Evolutionary conservation across 176 grass and related monocot genomes (phyloP), one percentile per base, ranked within the genome.

Genomic region (Rhipidocladum racemiflorum): DNA sequence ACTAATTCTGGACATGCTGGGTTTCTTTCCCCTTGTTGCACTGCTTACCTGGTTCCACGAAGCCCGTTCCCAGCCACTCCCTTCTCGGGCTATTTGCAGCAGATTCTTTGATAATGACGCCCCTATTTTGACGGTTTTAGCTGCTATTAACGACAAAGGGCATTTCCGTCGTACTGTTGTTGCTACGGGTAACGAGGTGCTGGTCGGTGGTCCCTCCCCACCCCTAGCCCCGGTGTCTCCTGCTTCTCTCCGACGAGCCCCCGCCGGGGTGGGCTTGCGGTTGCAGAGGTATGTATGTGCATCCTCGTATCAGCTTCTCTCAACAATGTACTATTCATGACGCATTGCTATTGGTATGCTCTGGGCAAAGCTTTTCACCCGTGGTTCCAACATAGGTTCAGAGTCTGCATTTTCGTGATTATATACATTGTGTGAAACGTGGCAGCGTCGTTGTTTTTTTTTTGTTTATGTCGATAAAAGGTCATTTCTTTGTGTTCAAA

Each of bases 241-340:
- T 27, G 74, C 32, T n/a, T 29, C 10, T 51, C 54, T 16, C 63
- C 71, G 29, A 35, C 71, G 29, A 35, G 14, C 68, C 55, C 70
- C 43, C 76, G 81, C 81, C 87, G 76, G 76, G 65, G 71, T 82
- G 78, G 78, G 40, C 75, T 40, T 29, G 64, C 65, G 30, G 32
- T 40, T 29, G 64, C 65, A 43, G 32, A 81, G 79, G 79, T 81
- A 44, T 1, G 74, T 35, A 13, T 13, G 21, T 17, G 70, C 70
- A 21, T 72, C n/a, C 18, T 39, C 34, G 8, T 24, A 6, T 15
- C 38, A 14, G 4, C 10, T 10, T 48, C 60, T 48, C 59, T 49
- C 2, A 62, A 21, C 24, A 43, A 77, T 44, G 24, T 27, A 16
- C 9, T 21, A 16, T 15, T 21, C 44, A 30, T 45, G 43, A 5